phyloP scores from a whole-genome alignment of 2,329 filamentous ascomycete species.

The Metarhizium humberi region DNA sequence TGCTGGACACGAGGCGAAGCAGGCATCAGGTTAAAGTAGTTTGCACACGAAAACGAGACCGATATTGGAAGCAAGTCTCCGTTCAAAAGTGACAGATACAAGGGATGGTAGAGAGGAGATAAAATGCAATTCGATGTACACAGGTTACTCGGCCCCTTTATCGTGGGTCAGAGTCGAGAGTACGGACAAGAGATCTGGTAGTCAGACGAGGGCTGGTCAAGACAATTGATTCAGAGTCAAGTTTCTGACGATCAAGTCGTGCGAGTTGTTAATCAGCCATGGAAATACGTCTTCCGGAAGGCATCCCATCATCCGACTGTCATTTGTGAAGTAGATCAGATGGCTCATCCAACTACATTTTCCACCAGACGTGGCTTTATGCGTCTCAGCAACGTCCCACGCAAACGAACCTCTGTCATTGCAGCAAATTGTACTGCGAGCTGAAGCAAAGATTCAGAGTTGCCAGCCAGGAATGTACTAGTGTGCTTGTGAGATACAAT shows the following conservation, averaged over 20 bases:
- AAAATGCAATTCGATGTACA: background rate
- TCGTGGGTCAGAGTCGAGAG: background rate
- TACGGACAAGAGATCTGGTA: background rate
- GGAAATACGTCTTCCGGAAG: background rate
- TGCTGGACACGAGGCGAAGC: slow-evolving; percentile 6
- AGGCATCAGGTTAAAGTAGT: slow-evolving; percentile 10
- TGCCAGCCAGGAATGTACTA: background rate
- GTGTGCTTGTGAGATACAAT: background rate
- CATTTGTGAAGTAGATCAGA: background rate
- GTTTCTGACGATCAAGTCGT: background rate
- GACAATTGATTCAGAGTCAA: background rate
- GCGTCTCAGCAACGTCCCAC: background rate
- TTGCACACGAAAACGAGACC: background rate
- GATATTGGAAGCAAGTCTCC: background rate
- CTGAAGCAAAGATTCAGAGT: background rate
- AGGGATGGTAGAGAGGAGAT: background rate
- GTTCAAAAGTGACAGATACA: background rate
- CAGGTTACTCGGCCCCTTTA: background rate
- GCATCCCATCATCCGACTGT: background rate
- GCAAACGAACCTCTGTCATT: background rate
- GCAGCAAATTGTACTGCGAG: background rate
- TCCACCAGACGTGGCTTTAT: background rate
- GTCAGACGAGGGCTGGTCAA: background rate
- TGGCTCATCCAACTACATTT: background rate
- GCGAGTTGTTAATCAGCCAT: background rate